Evolutionary conservation across 345 rosid genomes (phyloP), one percentile per base, ranked within the genome.

Genomic region (Arabis alpina): DNA sequence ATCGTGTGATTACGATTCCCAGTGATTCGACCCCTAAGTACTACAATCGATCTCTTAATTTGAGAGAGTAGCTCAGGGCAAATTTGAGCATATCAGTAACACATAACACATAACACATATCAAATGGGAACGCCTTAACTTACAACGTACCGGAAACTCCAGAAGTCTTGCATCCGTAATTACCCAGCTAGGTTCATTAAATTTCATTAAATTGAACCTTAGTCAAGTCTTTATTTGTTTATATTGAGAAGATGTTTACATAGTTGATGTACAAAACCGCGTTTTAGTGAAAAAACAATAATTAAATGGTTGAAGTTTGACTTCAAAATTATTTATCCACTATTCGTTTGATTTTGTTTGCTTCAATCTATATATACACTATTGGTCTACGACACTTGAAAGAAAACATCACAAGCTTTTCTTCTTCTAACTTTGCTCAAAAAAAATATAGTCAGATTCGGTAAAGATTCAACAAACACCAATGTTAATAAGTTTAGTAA

Each of bases 351-450:
- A 59, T 49, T 37, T 42, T 25, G 39, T 49, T 9, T 58, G 13
- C 58, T 59, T 59, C 40, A 70, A 10, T 14, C 13, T 57, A 56
- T 45, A 58, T 36, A 36, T 36, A 36, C 10, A 6, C 11, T 45
- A 39, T 42, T 39, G 13, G 30, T 60, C 3, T 16, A 9, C 5
- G 63, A 42, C 47, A 41, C 0, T 8, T 8, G 43, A 0, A 70
- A 70, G 67, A 70, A 50, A 60, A 42, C 28, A 70, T 41, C 5
- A 27, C 13, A 60, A 51, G 67, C 14, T 51, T 70, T 62, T 28
- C 24, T 59, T 59, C 52, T 70, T 70, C 58, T 70, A 25, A 14
- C 42, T 48, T 48, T 69, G 57, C 8, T 68, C n/a, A n/a, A n/a
- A n/a, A n/a, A n/a, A n/a, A n/a, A 13, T 16, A 43, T 19, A 16